phyloP scores from a whole-genome alignment of 2,329 filamentous ascomycete genomes.

The Fusarium udum region DNA sequence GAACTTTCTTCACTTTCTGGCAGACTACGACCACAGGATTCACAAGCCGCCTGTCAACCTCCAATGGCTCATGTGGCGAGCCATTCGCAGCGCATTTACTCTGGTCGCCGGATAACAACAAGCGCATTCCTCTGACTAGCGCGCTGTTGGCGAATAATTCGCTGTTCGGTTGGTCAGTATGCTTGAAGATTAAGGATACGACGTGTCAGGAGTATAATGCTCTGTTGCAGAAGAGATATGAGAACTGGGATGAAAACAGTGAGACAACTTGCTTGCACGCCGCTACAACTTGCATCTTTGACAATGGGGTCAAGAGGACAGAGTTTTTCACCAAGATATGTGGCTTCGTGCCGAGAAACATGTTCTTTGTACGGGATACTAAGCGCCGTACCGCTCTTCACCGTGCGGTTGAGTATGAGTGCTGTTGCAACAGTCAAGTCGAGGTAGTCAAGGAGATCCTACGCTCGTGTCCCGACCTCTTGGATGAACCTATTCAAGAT shows the following conservation, averaged over 20 bases:
- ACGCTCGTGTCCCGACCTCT: background rate
- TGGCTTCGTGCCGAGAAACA: background rate
- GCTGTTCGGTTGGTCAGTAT: background rate
- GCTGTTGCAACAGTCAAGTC: background rate
- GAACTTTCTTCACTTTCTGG: background rate
- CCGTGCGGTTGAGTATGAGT: background rate
- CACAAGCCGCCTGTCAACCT: background rate
- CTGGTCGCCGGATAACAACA: background rate
- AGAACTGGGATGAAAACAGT: background rate
- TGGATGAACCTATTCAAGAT: background rate
- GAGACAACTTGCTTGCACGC: background rate
- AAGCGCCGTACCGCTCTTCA: background rate
- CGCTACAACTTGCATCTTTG: background rate
- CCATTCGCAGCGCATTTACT: background rate
- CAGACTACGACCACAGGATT: background rate
- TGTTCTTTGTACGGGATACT: background rate
- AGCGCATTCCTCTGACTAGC: background rate
- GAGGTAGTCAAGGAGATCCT: background rate
- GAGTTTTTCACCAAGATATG: background rate
- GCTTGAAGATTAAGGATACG: background rate
- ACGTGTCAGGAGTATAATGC: background rate
- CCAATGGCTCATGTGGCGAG: background rate
- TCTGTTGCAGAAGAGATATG: background rate
- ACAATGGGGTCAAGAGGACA: background rate
- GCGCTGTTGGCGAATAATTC: background rate